A percentile compares a stretch with the other conserved stretches of the same genome.
phyloP scores from a whole-genome alignment of 306 rosid genomes.

The Crotalaria pallida region DNA sequence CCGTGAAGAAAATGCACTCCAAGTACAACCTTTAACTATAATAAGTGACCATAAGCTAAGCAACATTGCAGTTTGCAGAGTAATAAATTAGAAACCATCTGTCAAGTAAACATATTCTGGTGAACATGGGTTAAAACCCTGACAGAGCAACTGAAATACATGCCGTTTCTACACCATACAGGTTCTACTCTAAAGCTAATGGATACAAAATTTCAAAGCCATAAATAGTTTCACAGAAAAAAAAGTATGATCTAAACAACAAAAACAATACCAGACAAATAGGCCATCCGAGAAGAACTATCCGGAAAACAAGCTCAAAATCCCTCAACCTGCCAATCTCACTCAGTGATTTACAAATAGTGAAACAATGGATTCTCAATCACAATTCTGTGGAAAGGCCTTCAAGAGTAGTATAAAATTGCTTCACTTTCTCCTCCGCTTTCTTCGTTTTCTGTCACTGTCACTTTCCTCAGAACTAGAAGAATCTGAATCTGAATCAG shows the following conservation, averaged over 20 bases:
- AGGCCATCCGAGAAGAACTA: background rate
- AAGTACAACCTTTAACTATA: background rate
- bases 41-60: background rate
- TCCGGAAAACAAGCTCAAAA: background rate
- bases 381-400: background rate
- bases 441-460: conserved; percentile 29
- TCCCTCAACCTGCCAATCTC: background rate
- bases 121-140: background rate
- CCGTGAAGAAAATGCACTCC: background rate
- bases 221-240: background rate
- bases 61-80: background rate
- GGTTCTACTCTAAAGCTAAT: background rate
- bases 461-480: conserved; percentile 54
- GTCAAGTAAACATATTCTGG: background rate
- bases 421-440: conserved; percentile 50
- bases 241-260: background rate
- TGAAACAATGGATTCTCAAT: conserved; percentile 10
- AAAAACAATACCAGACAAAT: conserved; percentile 8
- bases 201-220: background rate
- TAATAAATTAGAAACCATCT: background rate
- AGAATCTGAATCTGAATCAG: conserved; percentile 43
- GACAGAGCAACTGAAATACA: background rate
- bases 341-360: background rate
- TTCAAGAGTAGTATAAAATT: background rate
- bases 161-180: background rate